phyloP scores from a whole-genome alignment of 2,329 filamentous ascomycete species.

The Rachicladosporium sp. region DNA sequence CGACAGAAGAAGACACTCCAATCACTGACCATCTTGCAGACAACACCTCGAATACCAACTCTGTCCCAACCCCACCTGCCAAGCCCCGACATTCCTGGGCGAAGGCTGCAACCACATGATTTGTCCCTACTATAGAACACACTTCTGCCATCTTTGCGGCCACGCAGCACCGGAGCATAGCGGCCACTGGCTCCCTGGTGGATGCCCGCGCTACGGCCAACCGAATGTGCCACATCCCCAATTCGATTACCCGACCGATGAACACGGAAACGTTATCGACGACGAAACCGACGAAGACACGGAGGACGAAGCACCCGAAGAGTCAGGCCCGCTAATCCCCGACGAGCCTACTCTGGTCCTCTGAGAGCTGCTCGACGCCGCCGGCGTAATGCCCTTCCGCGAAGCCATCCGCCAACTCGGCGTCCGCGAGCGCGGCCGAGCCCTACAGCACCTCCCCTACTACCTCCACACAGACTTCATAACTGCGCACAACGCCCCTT shows the following conservation, averaged over 20 bases:
- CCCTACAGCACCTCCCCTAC: too few species aligned
- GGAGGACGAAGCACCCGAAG: neutral
- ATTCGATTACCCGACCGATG: neutral
- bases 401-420: too few species aligned
- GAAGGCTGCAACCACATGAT: conserved; percentile 10
- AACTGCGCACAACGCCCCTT: too few species aligned
- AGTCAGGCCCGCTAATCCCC: too few species aligned
- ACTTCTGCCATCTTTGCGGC: conserved; percentile 12
- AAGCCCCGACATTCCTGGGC: conserved; percentile 1
- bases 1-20: neutral
- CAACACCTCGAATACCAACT: conserved; percentile 6
- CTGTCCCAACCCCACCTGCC: conserved; percentile 8
- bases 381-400: too few species aligned
- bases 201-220: conserved; percentile 7
- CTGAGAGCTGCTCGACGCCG: too few species aligned
- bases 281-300: neutral
- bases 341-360: too few species aligned
- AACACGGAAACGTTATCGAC: neutral
- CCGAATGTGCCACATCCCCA: too few species aligned
- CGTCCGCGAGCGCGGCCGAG: too few species aligned
- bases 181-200: conserved; percentile 6
- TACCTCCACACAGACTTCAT: too few species aligned
- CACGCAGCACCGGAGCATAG: neutral
- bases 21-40: conserved; percentile 1
- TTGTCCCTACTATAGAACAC: conserved; percentile 8